phyloP scores from a whole-genome alignment of 495 filamentous ascomycete species.

The Collariella sp. region DNA sequence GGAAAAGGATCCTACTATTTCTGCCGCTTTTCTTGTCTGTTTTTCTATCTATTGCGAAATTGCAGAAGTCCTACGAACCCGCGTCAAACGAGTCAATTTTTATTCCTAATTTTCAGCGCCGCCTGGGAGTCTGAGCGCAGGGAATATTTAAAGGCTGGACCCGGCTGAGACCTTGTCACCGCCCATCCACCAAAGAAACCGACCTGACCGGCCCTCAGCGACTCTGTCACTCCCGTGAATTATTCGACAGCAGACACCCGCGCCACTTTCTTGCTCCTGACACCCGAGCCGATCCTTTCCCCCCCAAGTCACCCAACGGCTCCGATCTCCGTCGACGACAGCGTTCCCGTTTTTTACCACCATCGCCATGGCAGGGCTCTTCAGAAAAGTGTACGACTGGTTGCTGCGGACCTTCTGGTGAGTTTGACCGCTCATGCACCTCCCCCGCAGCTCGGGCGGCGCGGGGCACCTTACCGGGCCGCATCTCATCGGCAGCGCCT shows the following conservation, averaged over 20 bases:
- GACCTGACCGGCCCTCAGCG: conserved; percentile 5
- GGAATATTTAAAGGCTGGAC: conserved; percentile 28
- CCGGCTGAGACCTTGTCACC: conserved; percentile 17
- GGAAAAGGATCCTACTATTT: not conserved
- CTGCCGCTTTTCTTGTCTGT: conserved; percentile 7
- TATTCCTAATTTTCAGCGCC: conserved; percentile 33
- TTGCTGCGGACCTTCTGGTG: conserved; percentile 96
- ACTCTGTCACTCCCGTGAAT: conserved; percentile 1
- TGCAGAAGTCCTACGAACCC: conserved; percentile 19
- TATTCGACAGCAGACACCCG: not conserved
- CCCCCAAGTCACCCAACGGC: conserved; percentile 13
- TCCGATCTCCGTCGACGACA: conserved; percentile 8
- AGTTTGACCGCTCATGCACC: conserved; percentile 33
- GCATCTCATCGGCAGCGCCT: conserved; percentile 9
- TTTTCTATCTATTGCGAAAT: conserved; percentile 25
- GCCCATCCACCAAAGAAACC: conserved; percentile 10
- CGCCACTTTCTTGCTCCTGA: conserved; percentile 10
- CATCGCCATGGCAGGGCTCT: conserved; percentile 40
- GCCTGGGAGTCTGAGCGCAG: conserved; percentile 28
- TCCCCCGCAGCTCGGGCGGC: conserved; percentile 7
- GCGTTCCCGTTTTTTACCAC: conserved; percentile 2
- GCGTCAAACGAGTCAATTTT: conserved; percentile 40
- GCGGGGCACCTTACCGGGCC: conserved; percentile 11
- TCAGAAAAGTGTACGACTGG: conserved; percentile 96
- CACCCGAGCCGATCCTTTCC: not conserved